Conservation (phyloP, 768 basidiomycete genomes). For the Phaeolepiota aurea region DNA sequence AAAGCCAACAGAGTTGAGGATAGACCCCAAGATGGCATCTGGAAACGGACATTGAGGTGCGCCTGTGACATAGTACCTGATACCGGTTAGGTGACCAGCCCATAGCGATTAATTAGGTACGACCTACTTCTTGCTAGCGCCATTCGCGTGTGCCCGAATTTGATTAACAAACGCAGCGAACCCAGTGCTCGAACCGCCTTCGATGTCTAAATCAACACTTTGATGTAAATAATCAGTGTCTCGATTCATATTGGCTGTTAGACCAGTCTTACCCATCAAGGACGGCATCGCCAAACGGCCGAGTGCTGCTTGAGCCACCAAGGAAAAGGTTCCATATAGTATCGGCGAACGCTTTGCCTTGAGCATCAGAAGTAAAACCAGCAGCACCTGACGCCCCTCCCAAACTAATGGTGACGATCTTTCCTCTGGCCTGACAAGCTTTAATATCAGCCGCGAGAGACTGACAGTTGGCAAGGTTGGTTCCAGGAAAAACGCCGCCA, state of each 20-base stretch:
- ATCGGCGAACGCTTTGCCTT: conserved; percentile 44
- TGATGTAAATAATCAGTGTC: no score
- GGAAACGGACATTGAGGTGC: conserved; percentile 56
- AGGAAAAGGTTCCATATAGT: conserved; percentile 65
- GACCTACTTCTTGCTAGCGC: conserved; percentile 39
- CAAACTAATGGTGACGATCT: conserved; percentile 38
- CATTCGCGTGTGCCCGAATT: conserved; percentile 32
- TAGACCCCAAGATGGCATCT: conserved; percentile 43
- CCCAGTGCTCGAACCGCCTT: conserved; percentile 41
- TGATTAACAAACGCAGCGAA: conserved; percentile 39
- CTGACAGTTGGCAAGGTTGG: conserved; percentile 47
- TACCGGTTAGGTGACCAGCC: background rate
- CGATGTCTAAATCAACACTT: conserved; percentile 59
- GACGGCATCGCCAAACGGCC: conserved; percentile 58
- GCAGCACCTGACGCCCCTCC: conserved; percentile 48
- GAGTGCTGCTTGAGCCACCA: conserved; percentile 45
- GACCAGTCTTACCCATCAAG: conserved; percentile 53
- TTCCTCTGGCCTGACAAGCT: conserved; percentile 49
- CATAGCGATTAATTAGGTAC: background rate
- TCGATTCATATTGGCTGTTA: no score
- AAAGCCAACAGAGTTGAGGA: conserved; percentile 50
- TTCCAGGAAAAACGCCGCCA: conserved; percentile 42
- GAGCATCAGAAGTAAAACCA: conserved; percentile 39
- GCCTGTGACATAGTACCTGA: conserved; percentile 46
- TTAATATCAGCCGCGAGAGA: conserved; percentile 49